phyloP scores from a whole-genome alignment of 1,284 basidiomycete genomes.

The Leccinum huronense region DNA sequence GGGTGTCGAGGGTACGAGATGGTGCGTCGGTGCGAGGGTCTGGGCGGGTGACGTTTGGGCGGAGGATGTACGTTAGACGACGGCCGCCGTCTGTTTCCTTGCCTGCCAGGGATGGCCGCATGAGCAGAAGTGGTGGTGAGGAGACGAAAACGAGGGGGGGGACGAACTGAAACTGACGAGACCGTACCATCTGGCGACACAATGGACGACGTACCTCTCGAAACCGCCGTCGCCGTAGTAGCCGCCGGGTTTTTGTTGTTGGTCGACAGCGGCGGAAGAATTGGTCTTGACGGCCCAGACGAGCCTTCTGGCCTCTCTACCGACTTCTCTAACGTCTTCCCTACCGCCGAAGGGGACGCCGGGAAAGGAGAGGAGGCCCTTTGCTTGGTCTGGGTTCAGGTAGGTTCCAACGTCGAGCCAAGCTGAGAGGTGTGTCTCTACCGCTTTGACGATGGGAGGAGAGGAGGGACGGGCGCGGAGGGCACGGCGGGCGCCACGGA shows the following conservation, averaged over 20 bases:
- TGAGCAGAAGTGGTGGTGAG: neutral
- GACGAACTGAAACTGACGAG: conserved; percentile 78
- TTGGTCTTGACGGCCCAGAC: conserved; percentile 57
- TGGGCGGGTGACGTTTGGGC: conserved; percentile 68
- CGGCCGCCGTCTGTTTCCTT: conserved; percentile 56
- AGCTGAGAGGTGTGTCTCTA: conserved; percentile 60
- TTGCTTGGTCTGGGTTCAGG: conserved; percentile 46
- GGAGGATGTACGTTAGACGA: conserved; percentile 73
- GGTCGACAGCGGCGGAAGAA: neutral
- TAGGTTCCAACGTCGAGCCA: conserved; percentile 67
- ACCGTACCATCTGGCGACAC: conserved; percentile 74
- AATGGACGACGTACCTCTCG: conserved; percentile 76
- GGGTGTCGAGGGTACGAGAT: conserved; percentile 52
- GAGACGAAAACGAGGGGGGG: neutral
- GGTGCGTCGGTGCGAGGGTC: conserved; percentile 33
- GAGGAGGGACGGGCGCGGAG: conserved; percentile 62
- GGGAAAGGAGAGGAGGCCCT: conserved; percentile 32
- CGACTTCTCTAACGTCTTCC: conserved; percentile 59
- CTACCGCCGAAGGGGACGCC: conserved; percentile 53
- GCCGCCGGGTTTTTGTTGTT: conserved; percentile 11
- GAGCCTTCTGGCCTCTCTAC: conserved; percentile 60
- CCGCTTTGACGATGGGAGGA: conserved; percentile 57
- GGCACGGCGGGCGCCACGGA: conserved; percentile 69
- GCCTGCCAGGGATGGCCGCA: conserved; percentile 42
- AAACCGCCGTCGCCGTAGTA: conserved; percentile 54